Evolutionary conservation across 2,329 filamentous ascomycete species (phyloP).

Genomic region (Penicillium sp.): DNA sequence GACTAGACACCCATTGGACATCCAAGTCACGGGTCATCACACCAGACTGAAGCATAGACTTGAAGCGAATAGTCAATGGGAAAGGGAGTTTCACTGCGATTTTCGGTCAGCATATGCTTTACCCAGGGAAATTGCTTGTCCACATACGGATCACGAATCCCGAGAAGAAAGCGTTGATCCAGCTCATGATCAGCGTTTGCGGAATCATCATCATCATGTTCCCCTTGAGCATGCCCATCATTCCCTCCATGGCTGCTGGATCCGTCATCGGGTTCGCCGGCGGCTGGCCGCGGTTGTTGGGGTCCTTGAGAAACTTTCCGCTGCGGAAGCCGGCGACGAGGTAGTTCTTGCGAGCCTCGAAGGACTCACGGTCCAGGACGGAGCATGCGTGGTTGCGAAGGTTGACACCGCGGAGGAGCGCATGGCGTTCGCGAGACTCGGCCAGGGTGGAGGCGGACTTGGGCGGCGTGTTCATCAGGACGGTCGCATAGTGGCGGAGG

Average conservation of each 20-base stretch:
- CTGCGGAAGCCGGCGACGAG: constrained; percentile 80
- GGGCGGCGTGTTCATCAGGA: constrained; percentile 82
- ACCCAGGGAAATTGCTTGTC: not conserved
- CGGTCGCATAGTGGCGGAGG: constrained; percentile 91
- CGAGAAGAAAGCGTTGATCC: constrained; percentile 99
- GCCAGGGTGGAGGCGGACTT: constrained; percentile 70
- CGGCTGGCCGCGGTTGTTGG: constrained; percentile 80
- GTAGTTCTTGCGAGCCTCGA: constrained; percentile 76
- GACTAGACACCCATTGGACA: constrained; percentile 96
- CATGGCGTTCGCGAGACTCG: constrained; percentile 74
- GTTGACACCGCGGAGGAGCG: constrained; percentile 79
- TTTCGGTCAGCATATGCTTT: constrained; percentile 9
- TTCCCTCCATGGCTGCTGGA: constrained; percentile 95
- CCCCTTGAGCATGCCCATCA: constrained; percentile 99
- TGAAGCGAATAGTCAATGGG: constrained; percentile 97
- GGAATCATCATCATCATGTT: constrained; percentile 99
- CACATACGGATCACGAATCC: constrained; percentile 90
- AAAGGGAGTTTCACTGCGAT: constrained; percentile 87
- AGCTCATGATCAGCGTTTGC: constrained; percentile 98
- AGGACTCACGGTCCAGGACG: constrained; percentile 74
- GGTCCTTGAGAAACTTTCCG: constrained; percentile 86
- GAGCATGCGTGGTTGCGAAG: constrained; percentile 81
- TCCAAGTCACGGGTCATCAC: constrained; percentile 96
- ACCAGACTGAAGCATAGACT: constrained; percentile 97
- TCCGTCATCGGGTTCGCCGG: constrained; percentile 94